A percentile compares a stretch with the other conserved stretches of the same genome.
Conservation (phyloP, 2,329 filamentous ascomycete genomes). For the Sporothrix globosa region DNA sequence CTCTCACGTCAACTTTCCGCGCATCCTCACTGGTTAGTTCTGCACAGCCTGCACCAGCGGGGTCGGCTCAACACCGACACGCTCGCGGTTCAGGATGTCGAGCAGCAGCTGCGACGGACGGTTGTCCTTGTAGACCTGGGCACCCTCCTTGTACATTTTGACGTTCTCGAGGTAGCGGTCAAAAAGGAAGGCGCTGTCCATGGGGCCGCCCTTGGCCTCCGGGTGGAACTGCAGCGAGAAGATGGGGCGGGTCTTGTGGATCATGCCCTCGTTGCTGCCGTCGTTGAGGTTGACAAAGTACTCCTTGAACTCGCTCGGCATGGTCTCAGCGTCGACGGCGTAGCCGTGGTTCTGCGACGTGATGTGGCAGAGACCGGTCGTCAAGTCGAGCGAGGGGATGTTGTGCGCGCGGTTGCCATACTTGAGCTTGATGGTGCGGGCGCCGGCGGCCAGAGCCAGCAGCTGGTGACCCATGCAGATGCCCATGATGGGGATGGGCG, state of each 20-base stretch:
- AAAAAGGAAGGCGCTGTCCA: constrained; percentile 94
- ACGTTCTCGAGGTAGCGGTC: constrained; percentile 95
- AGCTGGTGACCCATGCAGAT: constrained; percentile 98
- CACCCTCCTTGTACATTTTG: constrained; percentile 81
- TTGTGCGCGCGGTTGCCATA: constrained; percentile 99
- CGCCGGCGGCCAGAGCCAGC: constrained; percentile 84
- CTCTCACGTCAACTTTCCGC: background rate
- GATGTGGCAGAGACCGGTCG: constrained; percentile 96
- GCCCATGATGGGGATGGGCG: constrained; percentile 90
- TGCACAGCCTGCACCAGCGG: constrained; percentile 53
- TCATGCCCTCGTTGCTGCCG: constrained; percentile 95
- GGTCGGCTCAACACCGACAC: constrained; percentile 80
- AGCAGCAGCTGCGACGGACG: constrained; percentile 84
- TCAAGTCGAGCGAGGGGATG: constrained; percentile 92
- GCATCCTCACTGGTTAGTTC: background rate
- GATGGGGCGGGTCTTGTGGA: constrained; percentile 93
- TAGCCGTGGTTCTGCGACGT: constrained; percentile 99
- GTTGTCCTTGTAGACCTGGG: constrained; percentile 80
- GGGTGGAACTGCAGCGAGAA: constrained; percentile 99
- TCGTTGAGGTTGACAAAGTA: constrained; percentile 99
- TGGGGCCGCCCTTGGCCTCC: constrained; percentile 94
- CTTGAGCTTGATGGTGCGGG: constrained; percentile 94
- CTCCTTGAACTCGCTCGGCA: constrained; percentile 88
- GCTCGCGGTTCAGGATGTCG: constrained; percentile 89
- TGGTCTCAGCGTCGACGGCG: constrained; percentile 81